Evolutionary conservation across 192 early-diverging fungal species (phyloP).

Genomic region (Rhizoclosmatium globosum): DNA sequence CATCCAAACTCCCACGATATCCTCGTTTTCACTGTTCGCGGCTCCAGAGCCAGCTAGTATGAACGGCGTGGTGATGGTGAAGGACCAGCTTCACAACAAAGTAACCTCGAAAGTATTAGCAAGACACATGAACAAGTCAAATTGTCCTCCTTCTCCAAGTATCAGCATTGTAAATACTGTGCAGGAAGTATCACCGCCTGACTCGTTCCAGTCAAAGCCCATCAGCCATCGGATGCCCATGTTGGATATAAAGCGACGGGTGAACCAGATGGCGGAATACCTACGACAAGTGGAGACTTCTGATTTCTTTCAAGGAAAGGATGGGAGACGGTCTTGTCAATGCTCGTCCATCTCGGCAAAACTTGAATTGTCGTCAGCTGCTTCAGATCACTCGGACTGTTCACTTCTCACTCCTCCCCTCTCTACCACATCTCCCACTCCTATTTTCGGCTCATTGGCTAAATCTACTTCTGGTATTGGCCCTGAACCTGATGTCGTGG

Average conservation of each 20-base stretch:
- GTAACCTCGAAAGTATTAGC: too few relatives aligned
- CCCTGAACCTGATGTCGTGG: not conserved
- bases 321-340: not conserved
- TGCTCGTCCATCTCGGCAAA: not conserved
- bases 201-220: too few relatives aligned
- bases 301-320: not conserved
- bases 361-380: not conserved
- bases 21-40: too few relatives aligned
- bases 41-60: too few relatives aligned
- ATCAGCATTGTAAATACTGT: too few relatives aligned
- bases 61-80: too few relatives aligned
- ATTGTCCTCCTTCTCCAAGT: too few relatives aligned
- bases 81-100: too few relatives aligned
- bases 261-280: not conserved
- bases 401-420: conserved; percentile 16
- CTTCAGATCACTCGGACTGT: conserved; percentile 6
- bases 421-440: conserved; percentile 17
- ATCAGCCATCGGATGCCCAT: not conserved
- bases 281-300: not conserved
- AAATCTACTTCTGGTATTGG: not conserved
- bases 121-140: too few relatives aligned
- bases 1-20: too few relatives aligned
- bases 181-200: too few relatives aligned
- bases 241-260: conserved; percentile 6
- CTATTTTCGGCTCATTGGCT: not conserved